A percentile compares a stretch with the other conserved stretches of the same genome.
Conservation (phyloP, 2,329 filamentous ascomycete genomes). For the Trichoderma polysporum region DNA sequence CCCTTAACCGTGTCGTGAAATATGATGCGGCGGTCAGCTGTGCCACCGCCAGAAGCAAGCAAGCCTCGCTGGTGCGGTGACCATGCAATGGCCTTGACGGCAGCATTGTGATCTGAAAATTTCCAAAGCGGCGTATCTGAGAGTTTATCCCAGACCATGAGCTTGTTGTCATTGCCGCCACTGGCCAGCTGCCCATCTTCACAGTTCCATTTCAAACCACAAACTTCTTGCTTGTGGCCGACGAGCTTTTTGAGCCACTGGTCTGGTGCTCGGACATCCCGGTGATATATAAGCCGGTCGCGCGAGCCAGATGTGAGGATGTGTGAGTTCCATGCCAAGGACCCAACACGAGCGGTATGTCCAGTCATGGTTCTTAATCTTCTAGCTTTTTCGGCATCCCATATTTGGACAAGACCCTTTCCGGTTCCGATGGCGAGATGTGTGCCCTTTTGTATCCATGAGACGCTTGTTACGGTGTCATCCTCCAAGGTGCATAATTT, state of each 20-base stretch:
- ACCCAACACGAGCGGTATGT: conserved; percentile 88
- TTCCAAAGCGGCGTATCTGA: conserved; percentile 91
- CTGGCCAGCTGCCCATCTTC: conserved; percentile 94
- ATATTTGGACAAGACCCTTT: conserved; percentile 94
- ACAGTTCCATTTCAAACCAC: conserved; percentile 93
- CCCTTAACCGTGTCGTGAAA: conserved; percentile 96
- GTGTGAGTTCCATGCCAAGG: conserved; percentile 96
- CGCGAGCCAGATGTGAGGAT: conserved; percentile 94
- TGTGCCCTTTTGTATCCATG: conserved; percentile 96
- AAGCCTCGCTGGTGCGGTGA: conserved; percentile 93
- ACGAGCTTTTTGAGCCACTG: conserved; percentile 85
- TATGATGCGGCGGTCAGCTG: conserved; percentile 92
- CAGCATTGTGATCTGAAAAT: conserved; percentile 91
- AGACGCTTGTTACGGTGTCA: conserved; percentile 93
- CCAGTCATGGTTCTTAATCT: conserved; percentile 94
- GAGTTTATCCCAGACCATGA: conserved; percentile 98
- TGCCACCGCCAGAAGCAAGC: conserved; percentile 93
- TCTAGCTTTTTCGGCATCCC: conserved; percentile 86
- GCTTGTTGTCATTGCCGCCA: conserved; percentile 96
- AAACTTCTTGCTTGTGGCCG: conserved; percentile 97
- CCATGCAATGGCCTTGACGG: conserved; percentile 97
- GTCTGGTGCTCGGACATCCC: conserved; percentile 88
- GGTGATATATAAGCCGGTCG: conserved; percentile 90
- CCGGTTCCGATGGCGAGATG: conserved; percentile 94
- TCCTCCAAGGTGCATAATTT: conserved; percentile 91